Base-by-base conservation (phyloP, 2,329 filamentous ascomycete species). In the Aspergillus sclerotialis region DNA sequence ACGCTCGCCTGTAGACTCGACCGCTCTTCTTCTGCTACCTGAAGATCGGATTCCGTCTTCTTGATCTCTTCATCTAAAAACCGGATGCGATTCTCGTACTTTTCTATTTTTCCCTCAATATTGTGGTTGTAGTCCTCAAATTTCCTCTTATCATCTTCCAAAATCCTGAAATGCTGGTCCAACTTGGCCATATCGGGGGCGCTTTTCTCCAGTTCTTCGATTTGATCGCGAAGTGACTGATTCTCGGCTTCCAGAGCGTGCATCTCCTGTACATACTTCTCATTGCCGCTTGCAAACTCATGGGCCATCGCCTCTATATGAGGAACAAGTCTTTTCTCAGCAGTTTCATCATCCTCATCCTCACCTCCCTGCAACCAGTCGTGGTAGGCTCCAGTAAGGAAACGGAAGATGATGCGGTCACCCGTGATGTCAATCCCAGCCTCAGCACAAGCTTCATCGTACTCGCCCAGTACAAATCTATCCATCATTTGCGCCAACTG, bases 331-430 rank as follows among this genome's bases (percentile, higher is more conserved):
- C 87, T 73, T 43, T 75, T 76, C 48, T 89, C 84, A 4, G 82
- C 84, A 35, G 87, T 82, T n/a, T 90, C 85, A 42, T 92, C 87
- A 21, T 78, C 79, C 36, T 87, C 83, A 36, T 95, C 88, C 37
- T 92, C 87, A 31, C 93, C 88, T 65, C 94, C 90, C 38, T 82
- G 81, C 10, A 98, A 71, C 90, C 92, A 98, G 53, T 94, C 89
- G 48, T 82, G 76, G 61, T 98, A 98, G 28, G 89, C 89, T 35
- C 80, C 78, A 40, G 86, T 89, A 30, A 98, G 67, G 56, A 96
- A 98, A 40, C 87, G 78, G 56, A 94, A 96, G 33, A 94, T 93
- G 50, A 98, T 94, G 42, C 88, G 82, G 58, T 98, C 89, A 4
- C 85, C 85, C 8, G 74, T 80, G 17, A 96, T 80, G 59, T 98